Conservation (phyloP, 192 early-diverging fungal species). For the Borealophlyctis nickersoniae region DNA sequence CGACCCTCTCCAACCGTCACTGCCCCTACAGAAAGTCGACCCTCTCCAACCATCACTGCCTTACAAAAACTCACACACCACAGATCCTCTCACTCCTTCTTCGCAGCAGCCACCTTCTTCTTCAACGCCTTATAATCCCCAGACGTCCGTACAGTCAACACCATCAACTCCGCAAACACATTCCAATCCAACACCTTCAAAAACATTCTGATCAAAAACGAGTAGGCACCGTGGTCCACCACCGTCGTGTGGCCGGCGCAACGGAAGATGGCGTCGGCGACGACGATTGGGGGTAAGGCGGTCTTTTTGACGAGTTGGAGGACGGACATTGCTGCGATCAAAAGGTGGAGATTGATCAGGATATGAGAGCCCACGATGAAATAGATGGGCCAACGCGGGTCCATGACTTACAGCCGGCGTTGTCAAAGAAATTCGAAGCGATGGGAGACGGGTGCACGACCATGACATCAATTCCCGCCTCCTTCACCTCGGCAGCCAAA, state of each 20-base stretch:
- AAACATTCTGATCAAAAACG: constrained; percentile 46
- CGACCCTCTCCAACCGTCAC: too few species aligned
- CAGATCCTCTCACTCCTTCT: too few species aligned
- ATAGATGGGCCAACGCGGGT: not conserved
- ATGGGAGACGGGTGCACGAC: constrained; percentile 58
- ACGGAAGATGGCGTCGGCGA: constrained; percentile 52
- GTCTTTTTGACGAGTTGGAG: constrained; percentile 38
- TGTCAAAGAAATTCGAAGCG: constrained; percentile 55
- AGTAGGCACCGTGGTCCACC: constrained; percentile 43
- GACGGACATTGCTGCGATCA: constrained; percentile 7
- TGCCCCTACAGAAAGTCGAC: too few species aligned
- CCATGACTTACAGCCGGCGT: constrained; percentile 45
- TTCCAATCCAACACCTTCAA: constrained; percentile 57
- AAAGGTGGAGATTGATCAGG: not conserved
- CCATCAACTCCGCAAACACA: constrained; percentile 54
- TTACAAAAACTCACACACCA: too few species aligned
- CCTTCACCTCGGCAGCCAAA: constrained; percentile 48
- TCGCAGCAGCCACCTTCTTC: too few species aligned
- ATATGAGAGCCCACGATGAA: not conserved
- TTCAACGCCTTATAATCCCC: constrained; percentile 54
- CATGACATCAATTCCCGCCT: constrained; percentile 51
- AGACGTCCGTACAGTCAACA: constrained; percentile 31
- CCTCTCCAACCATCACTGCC: too few species aligned
- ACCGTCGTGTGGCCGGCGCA: constrained; percentile 52
- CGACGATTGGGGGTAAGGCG: constrained; percentile 42